Evolutionary conservation across 2,329 filamentous ascomycete genomes (phyloP), one percentile per base, ranked within the genome.

Genomic region (Septoria linicola): DNA sequence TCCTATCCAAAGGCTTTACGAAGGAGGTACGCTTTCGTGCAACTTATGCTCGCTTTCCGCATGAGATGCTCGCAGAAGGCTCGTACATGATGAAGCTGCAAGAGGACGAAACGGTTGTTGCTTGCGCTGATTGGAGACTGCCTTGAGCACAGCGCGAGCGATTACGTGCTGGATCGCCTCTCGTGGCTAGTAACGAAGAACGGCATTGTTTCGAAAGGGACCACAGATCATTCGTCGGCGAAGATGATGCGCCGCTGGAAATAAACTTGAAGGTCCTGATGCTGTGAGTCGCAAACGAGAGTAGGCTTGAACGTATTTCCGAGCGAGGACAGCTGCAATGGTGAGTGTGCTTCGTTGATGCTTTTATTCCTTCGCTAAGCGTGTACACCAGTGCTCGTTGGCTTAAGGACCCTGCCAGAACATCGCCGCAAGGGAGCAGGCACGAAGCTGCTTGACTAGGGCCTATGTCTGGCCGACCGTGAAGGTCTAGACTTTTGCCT

Each of bases 1-100:
- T 35, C 8, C 2, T 35, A 35, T 7, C 7, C 7, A 30, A 30
- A 35, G 69, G 68, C 27, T 76, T 74, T 2, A 71, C 66, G 19
- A 70, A 68, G 55, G 57, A 61, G 34, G 58, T 60, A 13, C 32
- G 32, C 6, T 8, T 14, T 6, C n/a, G 8, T 8, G 32, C 2
- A 8, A 14, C 8, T 16, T 35, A 13, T 35, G n/a, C 32, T 7
- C 8, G 8, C 32, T 35, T 35, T 16, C n/a, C n/a, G n/a, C 3
- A 35, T 7, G 17, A 4, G 2, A 11, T 35, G n/a, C 32, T 35
- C 7, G 32, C 32, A 3, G 32, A 35, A 14, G 5, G 32, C 2
- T 35, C 2, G 8, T 6, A 16, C 2, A 35, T 35, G 5, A 16
- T 35, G 10, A 35, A 7, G 7, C 32, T 35, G 7, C 6, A 35